phyloP scores from a whole-genome alignment of 2,329 filamentous ascomycete genomes.

The Exophiala mesophila region DNA sequence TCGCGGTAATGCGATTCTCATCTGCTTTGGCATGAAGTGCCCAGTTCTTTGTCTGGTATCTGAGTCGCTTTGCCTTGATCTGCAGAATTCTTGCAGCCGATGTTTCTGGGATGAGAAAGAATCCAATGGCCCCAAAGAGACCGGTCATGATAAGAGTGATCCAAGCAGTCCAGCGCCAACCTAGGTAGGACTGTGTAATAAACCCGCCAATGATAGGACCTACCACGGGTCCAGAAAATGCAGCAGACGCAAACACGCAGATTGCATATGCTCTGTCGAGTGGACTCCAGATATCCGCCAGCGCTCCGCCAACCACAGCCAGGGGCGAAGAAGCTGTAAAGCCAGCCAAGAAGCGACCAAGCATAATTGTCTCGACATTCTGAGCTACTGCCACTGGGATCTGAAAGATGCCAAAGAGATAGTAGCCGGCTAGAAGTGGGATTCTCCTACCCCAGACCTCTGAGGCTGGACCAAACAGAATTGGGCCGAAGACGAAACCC shows the following conservation, averaged over 20 bases:
- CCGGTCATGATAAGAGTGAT: constrained; percentile 48
- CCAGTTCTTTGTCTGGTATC: constrained; percentile 46
- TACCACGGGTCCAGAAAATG: constrained; percentile 46
- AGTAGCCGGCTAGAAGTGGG: constrained; percentile 47
- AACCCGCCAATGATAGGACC: constrained; percentile 46
- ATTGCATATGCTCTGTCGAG: constrained; percentile 45
- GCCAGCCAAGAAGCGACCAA: constrained; percentile 52
- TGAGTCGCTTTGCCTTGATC: constrained; percentile 44
- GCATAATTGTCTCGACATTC: constrained; percentile 51
- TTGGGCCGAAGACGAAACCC: constrained; percentile 37
- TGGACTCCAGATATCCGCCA: constrained; percentile 48
- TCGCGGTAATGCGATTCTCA: constrained; percentile 36
- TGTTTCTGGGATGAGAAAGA: constrained; percentile 49
- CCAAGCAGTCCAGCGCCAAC: constrained; percentile 56
- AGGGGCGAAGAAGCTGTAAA: constrained; percentile 49
- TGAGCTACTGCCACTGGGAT: constrained; percentile 51
- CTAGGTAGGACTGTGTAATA: constrained; percentile 45
- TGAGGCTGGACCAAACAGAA: constrained; percentile 42
- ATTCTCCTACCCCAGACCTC: constrained; percentile 48
- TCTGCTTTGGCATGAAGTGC: constrained; percentile 43
- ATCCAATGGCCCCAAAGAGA: constrained; percentile 39
- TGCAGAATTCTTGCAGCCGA: constrained; percentile 47
- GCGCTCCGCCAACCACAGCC: constrained; percentile 46
- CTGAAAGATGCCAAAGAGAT: constrained; percentile 50
- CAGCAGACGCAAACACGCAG: constrained; percentile 40